Evolutionary conservation across 2,329 filamentous ascomycete species (phyloP), one percentile per base, ranked within the genome.

Genomic region (Fusarium euwallaceae): DNA sequence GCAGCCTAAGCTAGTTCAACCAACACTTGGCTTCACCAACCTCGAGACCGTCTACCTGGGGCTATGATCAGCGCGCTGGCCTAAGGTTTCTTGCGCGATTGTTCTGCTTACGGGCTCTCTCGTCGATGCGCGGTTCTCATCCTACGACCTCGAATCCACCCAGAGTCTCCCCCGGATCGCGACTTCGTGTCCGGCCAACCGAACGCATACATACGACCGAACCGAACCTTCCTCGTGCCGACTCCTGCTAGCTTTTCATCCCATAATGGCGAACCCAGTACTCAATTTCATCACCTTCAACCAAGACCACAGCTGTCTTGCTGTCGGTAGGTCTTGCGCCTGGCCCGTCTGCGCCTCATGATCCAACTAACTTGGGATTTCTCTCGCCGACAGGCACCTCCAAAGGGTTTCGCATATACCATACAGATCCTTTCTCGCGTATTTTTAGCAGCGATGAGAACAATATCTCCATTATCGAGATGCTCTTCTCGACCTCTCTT

Each of bases 211-310:
- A 37, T 27, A 6, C 39, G 16, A 64, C 32, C 36, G 55, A 63
- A 61, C 27, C 17, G 59, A 63, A 61, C 27, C 17, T 37, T 22
- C 34, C 34, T 48, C 48, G 62, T 64, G 32, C 39, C 34, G 17
- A 53, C 20, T 59, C 36, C 22, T 16, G 11, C 45, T 22, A 53
- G 32, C 43, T 27, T 68, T 43, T 32, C 16, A 48, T 34, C 22
- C 41, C 80, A 86, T 77, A 70, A 94, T 94, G 92, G 86, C 92
- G 74, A 88, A 81, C 74, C 92, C 93, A 82, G 86, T 91, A 59
- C 95, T 98, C 87, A 99, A 99, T 85, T 99, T 97, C 86, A 95
- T 99, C 80, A 98, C 96, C 48, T 99, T 98, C 86, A 99, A 99
- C 85, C 97, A 99, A 88, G 97, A 99, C 87, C 95, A 98, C 87